Conservation (phyloP, 1,139 yeast species). For the Hyphopichia fennica region DNA sequence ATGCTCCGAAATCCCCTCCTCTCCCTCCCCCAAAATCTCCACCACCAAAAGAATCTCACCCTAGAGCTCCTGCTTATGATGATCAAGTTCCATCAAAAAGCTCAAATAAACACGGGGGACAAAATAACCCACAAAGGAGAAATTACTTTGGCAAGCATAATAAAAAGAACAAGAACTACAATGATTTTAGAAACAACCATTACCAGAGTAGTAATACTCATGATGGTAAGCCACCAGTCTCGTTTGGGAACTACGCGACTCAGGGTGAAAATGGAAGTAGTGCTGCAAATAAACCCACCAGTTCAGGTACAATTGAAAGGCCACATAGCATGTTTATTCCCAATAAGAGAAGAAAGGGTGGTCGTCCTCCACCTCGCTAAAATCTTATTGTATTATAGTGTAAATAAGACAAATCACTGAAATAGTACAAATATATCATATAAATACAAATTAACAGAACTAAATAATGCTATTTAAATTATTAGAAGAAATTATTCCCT, state of each 20-base stretch:
- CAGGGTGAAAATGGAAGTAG: background rate
- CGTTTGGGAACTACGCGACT: background rate
- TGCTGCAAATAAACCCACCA: background rate
- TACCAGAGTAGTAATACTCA: background rate
- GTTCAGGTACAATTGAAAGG: background rate
- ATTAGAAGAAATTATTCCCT: conserved; percentile 2
- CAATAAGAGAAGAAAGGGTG: conserved; percentile 11
- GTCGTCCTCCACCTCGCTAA: background rate
- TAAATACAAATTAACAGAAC: no score
- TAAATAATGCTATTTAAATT: background rate
- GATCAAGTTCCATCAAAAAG: background rate
- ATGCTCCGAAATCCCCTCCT: background rate
- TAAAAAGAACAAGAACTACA: background rate
- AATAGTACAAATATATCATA: no score
- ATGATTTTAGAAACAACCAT: background rate
- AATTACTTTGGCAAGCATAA: background rate
- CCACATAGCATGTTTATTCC: conserved; percentile 16
- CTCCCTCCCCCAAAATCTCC: conserved; percentile 1
- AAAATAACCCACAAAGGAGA: background rate
- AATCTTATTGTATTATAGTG: background rate
- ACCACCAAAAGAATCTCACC: background rate
- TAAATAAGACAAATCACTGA: no score
- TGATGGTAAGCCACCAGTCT: background rate
- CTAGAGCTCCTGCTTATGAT: background rate
- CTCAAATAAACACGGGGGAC: background rate